A percentile compares a stretch with the other conserved stretches of the same genome.
Evolutionary conservation across 257 asterid species (phyloP).

Genomic region (Primulina huaijiensis): DNA sequence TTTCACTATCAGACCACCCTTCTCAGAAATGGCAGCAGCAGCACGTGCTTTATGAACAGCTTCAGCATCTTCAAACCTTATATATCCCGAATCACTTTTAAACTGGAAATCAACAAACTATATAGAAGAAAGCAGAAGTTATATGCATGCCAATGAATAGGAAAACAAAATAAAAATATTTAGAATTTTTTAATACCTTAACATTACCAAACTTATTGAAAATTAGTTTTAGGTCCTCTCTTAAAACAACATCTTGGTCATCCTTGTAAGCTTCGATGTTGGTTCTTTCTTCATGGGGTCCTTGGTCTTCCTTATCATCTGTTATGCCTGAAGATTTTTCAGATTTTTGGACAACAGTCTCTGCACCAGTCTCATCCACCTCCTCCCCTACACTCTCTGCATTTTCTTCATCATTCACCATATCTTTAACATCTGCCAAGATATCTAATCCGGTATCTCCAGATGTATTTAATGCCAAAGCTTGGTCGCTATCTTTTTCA

Average conservation of each 20-base stretch:
- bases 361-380: conserved; percentile 32
- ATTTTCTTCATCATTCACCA: conserved; percentile 29
- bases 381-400: conserved; percentile 41
- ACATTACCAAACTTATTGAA: conserved; percentile 74
- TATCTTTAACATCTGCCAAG: conserved; percentile 31
- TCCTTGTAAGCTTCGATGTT: conserved; percentile 42
- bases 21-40: conserved; percentile 80
- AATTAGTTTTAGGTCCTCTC: conserved; percentile 76
- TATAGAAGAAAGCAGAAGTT: conserved; percentile 20
- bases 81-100: conserved; percentile 68
- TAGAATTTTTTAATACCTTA: conserved; percentile 47
- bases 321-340: conserved; percentile 36
- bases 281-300: conserved; percentile 38
- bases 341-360: conserved; percentile 34
- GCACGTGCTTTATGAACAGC: conserved; percentile 86
- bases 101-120: conserved; percentile 80
- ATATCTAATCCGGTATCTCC: conserved; percentile 33
- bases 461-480: conserved; percentile 28
- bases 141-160: neutral
- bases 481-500: conserved; percentile 40
- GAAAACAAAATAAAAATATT: neutral
- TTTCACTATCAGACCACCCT: conserved; percentile 82
- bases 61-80: conserved; percentile 83
- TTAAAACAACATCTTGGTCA: conserved; percentile 70
- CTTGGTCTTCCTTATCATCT: conserved; percentile 39